Conservation (phyloP, 139 green algal genomes). For the Chlamydomonas schloesseri region DNA sequence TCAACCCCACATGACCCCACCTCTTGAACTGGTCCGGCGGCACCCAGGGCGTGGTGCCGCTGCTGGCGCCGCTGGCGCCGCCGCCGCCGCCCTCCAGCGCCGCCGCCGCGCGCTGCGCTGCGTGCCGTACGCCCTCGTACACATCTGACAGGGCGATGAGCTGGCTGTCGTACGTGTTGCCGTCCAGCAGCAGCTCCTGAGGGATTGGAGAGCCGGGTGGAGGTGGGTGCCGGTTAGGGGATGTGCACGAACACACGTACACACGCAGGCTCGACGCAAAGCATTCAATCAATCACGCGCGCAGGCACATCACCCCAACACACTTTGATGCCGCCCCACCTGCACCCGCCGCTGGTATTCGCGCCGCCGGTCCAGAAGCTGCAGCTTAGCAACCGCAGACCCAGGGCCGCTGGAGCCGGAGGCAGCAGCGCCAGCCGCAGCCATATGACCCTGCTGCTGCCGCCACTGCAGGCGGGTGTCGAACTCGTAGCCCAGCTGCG, state of each 20-base stretch:
- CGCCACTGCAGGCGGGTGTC: neutral
- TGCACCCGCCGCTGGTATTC: slow-evolving; percentile 2
- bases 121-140: slow-evolving; percentile 32
- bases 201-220: neutral
- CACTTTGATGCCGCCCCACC: too few relatives aligned
- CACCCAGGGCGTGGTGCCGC: neutral
- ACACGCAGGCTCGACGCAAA: neutral
- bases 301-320: too few relatives aligned
- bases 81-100: neutral
- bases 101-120: neutral
- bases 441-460: too few relatives aligned
- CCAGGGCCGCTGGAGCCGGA: neutral
- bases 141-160: slow-evolving; percentile 42
- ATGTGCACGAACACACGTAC: too few relatives aligned
- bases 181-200: slow-evolving; percentile 10
- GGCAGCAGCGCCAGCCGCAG: too few relatives aligned
- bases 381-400: neutral
- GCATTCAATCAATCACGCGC: too few relatives aligned
- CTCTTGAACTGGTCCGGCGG: slow-evolving; percentile 48
- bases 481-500: neutral
- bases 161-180: slow-evolving; percentile 27
- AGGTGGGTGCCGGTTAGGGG: neutral
- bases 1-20: neutral
- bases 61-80: neutral
- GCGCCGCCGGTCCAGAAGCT: neutral